phyloP scores from a whole-genome alignment of 2,329 filamentous ascomycete genomes.

The Nothomitra cinnamomea region DNA sequence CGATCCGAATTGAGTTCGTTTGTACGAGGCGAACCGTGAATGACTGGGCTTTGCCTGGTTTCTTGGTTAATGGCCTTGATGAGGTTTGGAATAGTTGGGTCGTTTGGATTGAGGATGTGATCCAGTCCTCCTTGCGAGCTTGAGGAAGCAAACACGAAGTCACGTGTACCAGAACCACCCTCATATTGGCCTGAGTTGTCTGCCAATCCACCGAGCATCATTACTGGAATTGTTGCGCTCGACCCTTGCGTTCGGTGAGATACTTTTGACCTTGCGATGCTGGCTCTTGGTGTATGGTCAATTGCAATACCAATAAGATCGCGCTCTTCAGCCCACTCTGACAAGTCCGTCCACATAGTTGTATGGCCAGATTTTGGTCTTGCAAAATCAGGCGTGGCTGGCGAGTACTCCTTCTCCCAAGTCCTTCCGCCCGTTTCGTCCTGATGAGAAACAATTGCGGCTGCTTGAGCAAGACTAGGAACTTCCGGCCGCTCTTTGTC shows the following conservation, averaged over 20 bases:
- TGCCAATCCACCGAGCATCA: not conserved
- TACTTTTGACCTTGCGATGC: not conserved
- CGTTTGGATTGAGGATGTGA: not conserved
- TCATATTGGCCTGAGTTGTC: not conserved
- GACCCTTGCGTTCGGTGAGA: not conserved
- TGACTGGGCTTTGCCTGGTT: not conserved
- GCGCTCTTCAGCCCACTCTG: constrained; percentile 1
- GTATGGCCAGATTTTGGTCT: not conserved
- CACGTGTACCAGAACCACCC: not conserved
- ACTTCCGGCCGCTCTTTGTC: constrained; percentile 12
- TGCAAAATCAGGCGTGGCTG: constrained; percentile 9
- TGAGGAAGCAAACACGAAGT: not conserved
- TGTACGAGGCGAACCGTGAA: not conserved
- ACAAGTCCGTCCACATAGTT: constrained; percentile 3
- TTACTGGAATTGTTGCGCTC: not conserved
- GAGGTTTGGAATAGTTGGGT: not conserved
- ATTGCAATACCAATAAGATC: constrained; percentile 3
- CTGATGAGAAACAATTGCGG: constrained; percentile 13
- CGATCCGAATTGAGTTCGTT: not conserved
- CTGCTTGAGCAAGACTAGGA: constrained; percentile 21
- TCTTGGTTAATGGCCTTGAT: not conserved
- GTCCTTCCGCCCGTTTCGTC: constrained; percentile 10
- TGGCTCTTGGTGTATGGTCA: constrained; percentile 2
- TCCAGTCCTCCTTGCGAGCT: not conserved
- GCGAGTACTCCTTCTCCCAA: constrained; percentile 21